Evolutionary conservation across 2,329 filamentous ascomycete species (phyloP).

Genomic region (Lachnellula occidentalis): DNA sequence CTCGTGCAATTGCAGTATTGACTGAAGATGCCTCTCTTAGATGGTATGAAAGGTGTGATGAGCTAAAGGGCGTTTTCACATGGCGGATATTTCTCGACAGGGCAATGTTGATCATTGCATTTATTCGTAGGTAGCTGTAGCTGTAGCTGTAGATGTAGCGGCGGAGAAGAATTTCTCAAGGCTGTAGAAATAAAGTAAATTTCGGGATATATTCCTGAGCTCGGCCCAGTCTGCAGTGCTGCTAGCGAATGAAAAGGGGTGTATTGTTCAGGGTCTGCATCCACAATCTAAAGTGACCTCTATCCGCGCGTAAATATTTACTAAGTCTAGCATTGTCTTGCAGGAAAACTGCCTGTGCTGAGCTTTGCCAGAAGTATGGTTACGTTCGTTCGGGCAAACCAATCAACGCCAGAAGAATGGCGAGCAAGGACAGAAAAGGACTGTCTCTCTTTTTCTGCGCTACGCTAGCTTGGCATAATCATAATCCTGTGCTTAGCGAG

Average conservation of each 20-base stretch:
- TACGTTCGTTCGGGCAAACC: too few relatives aligned
- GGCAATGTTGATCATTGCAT: slow-evolving; percentile 22
- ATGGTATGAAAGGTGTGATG: slow-evolving; percentile 12
- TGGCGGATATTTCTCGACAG: slow-evolving; percentile 11
- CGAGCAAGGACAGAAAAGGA: not conserved
- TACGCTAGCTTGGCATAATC: not conserved
- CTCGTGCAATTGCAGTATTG: slow-evolving; percentile 63
- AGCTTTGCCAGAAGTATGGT: too few relatives aligned
- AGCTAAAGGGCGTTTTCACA: slow-evolving; percentile 4
- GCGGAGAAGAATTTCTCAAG: not conserved
- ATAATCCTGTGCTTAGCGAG: too few relatives aligned
- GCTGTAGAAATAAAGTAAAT: not conserved
- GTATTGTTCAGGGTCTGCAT: not conserved
- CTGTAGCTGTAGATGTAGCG: not conserved
- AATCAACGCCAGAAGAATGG: too few relatives aligned
- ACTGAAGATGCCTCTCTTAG: slow-evolving; percentile 47
- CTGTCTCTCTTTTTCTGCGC: not conserved
- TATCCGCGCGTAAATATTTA: too few relatives aligned
- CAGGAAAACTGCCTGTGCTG: too few relatives aligned
- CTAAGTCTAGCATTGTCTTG: too few relatives aligned
- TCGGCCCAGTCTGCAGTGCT: not conserved
- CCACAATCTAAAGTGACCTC: too few relatives aligned
- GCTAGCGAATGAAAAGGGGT: not conserved
- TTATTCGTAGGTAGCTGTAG: slow-evolving; percentile 1
- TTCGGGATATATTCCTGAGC: not conserved